Percentiles rank a stretch among this genome's conserved stretches.
Evolutionary conservation across 139 green algal genomes (phyloP).

Genomic region (Zygnema cylindricum): DNA sequence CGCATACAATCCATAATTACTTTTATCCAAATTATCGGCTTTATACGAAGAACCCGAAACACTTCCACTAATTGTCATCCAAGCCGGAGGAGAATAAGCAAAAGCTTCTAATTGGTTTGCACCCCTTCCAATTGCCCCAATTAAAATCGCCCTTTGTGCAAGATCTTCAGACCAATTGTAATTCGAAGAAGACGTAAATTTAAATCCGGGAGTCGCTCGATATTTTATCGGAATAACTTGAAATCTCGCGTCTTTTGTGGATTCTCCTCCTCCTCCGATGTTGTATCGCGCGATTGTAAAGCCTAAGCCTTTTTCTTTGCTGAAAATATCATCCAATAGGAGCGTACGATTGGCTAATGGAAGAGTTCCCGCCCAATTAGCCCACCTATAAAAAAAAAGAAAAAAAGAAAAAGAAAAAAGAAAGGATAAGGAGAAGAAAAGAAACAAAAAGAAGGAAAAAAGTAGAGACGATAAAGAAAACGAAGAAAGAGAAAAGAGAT

Average conservation of each 20-base stretch:
- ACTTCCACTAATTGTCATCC: constrained; percentile 59
- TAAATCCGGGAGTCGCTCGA: constrained; percentile 25
- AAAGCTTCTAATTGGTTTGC: constrained; percentile 59
- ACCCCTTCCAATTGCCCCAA: constrained; percentile 50
- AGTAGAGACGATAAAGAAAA: too few species aligned
- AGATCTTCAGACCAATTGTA: constrained; percentile 55
- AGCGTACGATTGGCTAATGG: background rate
- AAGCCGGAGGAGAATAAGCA: constrained; percentile 61
- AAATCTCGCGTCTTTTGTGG: background rate
- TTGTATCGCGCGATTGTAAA: constrained; percentile 61
- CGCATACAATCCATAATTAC: constrained; percentile 50
- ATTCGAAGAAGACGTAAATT: constrained; percentile 1
- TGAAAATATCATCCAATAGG: constrained; percentile 60
- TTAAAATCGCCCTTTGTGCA: constrained; percentile 46
- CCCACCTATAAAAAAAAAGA: background rate
- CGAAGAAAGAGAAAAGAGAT: too few species aligned
- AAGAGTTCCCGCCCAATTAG: background rate
- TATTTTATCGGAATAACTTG: background rate
- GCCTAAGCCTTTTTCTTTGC: constrained; percentile 51
- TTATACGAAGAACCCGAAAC: constrained; percentile 26
- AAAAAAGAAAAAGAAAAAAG: too few species aligned
- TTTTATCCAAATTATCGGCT: constrained; percentile 50
- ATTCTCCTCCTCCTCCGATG: constrained; percentile 37
- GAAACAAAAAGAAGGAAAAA: too few species aligned
- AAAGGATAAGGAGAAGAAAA: too few species aligned